phyloP scores from a whole-genome alignment of 164 flowering plant species.

The Macadamia integrifolia region DNA sequence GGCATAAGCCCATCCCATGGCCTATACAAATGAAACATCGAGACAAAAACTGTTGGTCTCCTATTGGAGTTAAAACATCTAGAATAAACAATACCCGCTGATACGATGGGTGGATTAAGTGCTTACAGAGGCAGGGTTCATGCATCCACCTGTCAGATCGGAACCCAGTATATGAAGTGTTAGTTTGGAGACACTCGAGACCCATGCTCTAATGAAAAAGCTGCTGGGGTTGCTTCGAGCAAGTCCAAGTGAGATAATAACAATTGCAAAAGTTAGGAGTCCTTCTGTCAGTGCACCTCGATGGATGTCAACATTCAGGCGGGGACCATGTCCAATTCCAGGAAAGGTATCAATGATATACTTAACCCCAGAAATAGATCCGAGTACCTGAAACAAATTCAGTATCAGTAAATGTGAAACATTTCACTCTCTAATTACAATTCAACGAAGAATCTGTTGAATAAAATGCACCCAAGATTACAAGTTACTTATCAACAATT shows the following conservation, averaged over 20 bases:
- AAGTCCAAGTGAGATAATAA: conserved; percentile 52
- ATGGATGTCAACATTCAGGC: conserved; percentile 65
- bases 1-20: conserved; percentile 64
- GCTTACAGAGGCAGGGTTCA: conserved; percentile 99
- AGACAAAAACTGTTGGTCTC: not conserved
- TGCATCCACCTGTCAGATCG: conserved; percentile 89
- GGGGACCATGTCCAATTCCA: conserved; percentile 66
- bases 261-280: conserved; percentile 58
- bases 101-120: not conserved
- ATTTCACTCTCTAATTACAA: not conserved
- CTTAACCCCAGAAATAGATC: conserved; percentile 69
- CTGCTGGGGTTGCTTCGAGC: conserved; percentile 48
- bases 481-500: not conserved
- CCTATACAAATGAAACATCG: conserved; percentile 18
- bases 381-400: conserved; percentile 45
- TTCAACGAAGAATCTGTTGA: no score
- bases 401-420: not conserved
- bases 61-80: not conserved
- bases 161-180: conserved; percentile 85
- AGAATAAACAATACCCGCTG: not conserved
- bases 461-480: not conserved
- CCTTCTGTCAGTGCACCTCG: conserved; percentile 91
- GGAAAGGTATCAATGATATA: conserved; percentile 54
- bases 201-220: conserved; percentile 87
- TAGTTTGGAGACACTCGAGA: conserved; percentile 74